These are phyloP conservation scores for Silene coronaria DNA, from an alignment of 179 eudicot genomes.

Conservation along the genomic window DNA sequence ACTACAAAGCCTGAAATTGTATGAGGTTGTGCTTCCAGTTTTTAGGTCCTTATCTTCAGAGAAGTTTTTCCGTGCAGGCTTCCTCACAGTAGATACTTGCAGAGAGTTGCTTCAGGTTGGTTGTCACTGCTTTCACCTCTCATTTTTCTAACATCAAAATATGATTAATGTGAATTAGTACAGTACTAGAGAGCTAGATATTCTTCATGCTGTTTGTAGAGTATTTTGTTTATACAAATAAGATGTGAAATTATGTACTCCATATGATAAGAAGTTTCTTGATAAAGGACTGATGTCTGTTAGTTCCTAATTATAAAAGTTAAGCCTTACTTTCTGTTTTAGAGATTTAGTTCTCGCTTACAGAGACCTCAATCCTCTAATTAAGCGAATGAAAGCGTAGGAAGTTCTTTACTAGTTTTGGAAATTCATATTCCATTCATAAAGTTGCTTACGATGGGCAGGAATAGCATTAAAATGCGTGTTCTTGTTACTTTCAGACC, in stretches of 20 bases:
- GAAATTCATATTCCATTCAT: neutral
- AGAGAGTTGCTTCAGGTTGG: constrained; percentile 81
- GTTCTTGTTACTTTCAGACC: neutral
- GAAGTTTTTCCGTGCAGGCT: constrained; percentile 57
- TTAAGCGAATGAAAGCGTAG: too few species aligned
- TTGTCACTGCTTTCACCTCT: constrained; percentile 8
- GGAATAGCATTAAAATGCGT: neutral
- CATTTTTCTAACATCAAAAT: neutral
- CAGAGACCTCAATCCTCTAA: neutral
- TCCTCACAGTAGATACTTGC: constrained; percentile 65
- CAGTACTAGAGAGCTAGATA: neutral
- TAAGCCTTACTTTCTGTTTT: neutral
- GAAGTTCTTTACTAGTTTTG: neutral
- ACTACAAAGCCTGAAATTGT: constrained; percentile 39
- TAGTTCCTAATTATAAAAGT: neutral
- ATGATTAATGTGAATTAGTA: neutral
- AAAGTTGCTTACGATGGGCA: neutral
- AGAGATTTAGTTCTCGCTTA: neutral
- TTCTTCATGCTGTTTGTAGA: neutral
- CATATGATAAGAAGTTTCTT: neutral
- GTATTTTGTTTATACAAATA: neutral
- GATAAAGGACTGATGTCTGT: neutral
- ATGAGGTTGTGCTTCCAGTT: constrained; percentile 68
- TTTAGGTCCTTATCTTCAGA: constrained; percentile 61
- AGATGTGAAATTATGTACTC: constrained; percentile 1